A percentile compares a stretch with the other conserved stretches of the same genome.
phyloP scores from a whole-genome alignment of 2,329 filamentous ascomycete genomes.

The Calonectria ilicicola region DNA sequence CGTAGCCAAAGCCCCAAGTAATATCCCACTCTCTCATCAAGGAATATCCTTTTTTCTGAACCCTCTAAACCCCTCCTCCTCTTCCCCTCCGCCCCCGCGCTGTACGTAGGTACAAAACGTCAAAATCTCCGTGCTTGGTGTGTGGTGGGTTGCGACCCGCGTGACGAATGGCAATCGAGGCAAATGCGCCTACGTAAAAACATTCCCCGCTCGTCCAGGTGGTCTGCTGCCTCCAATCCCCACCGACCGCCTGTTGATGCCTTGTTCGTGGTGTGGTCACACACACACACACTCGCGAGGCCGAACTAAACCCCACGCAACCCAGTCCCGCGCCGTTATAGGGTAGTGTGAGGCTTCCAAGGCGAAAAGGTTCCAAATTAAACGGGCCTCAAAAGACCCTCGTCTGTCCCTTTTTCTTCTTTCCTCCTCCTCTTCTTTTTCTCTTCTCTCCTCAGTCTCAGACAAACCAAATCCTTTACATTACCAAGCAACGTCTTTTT shows the following conservation, averaged over 20 bases:
- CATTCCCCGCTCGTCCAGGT: constrained; percentile 10
- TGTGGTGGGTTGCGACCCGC: background rate
- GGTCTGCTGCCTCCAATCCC: background rate
- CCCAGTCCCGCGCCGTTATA: background rate
- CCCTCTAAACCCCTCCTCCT: background rate
- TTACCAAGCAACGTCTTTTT: background rate
- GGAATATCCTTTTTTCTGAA: no score
- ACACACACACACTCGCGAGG: background rate
- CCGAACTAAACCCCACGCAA: background rate
- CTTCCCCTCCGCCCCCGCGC: background rate
- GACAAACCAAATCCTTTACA: constrained; percentile 2
- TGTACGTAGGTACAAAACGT: background rate
- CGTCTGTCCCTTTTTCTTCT: background rate
- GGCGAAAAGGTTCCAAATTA: background rate
- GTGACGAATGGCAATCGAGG: constrained; percentile 11
- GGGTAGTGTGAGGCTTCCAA: background rate
- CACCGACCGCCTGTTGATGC: background rate
- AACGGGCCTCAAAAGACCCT: background rate
- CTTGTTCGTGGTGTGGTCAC: background rate
- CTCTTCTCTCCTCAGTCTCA: constrained; percentile 12
- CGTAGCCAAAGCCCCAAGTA: no score
- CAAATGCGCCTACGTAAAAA: constrained; percentile 17
- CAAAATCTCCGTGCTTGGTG: background rate
- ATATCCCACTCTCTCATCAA: no score
- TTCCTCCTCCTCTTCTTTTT: background rate